These are phyloP conservation scores for Stereocaulon alpinum DNA, from an alignment of 495 filamentous ascomycete species.

Conservation along the genomic window DNA sequence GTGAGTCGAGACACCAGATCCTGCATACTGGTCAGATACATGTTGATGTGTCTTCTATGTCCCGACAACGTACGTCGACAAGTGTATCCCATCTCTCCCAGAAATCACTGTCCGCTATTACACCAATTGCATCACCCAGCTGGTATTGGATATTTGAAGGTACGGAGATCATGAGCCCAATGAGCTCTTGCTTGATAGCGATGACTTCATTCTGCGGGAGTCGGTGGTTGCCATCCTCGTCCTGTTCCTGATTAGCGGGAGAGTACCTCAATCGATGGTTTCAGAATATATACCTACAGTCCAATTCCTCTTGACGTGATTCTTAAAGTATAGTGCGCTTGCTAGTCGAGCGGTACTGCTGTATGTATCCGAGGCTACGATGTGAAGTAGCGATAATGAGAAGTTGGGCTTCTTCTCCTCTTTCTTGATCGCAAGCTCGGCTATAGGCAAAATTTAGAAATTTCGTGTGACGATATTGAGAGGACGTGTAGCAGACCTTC, in stretches of 20 bases:
- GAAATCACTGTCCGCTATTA: slow-evolving; percentile 97
- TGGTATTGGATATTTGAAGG: slow-evolving; percentile 81
- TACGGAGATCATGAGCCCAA: slow-evolving; percentile 91
- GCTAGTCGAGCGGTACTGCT: slow-evolving; percentile 71
- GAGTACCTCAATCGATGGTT: slow-evolving; percentile 2
- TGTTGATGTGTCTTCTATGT: background rate
- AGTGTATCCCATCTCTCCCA: slow-evolving; percentile 91
- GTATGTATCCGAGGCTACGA: slow-evolving; percentile 62
- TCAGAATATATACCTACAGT: slow-evolving; percentile 39
- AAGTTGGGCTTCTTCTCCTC: slow-evolving; percentile 75
- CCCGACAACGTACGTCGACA: slow-evolving; percentile 48
- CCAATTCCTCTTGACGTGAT: slow-evolving; percentile 89
- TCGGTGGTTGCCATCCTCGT: slow-evolving; percentile 88
- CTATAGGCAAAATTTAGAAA: slow-evolving; percentile 35
- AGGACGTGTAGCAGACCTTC: slow-evolving; percentile 52
- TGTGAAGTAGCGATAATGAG: slow-evolving; percentile 76
- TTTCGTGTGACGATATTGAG: background rate
- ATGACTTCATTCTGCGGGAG: slow-evolving; percentile 67
- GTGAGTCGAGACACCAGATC: slow-evolving; percentile 85
- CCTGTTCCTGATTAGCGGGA: slow-evolving; percentile 32
- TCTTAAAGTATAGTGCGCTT: slow-evolving; percentile 95
- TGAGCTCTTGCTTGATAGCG: slow-evolving; percentile 86
- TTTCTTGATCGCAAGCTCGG: slow-evolving; percentile 64
- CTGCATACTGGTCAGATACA: slow-evolving; percentile 27
- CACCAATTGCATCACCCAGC: slow-evolving; percentile 89